A percentile compares a stretch with the other conserved stretches of the same genome.
phyloP scores from a whole-genome alignment of 208 protist genomes.

The Acanthamoeba lugdunensis region DNA sequence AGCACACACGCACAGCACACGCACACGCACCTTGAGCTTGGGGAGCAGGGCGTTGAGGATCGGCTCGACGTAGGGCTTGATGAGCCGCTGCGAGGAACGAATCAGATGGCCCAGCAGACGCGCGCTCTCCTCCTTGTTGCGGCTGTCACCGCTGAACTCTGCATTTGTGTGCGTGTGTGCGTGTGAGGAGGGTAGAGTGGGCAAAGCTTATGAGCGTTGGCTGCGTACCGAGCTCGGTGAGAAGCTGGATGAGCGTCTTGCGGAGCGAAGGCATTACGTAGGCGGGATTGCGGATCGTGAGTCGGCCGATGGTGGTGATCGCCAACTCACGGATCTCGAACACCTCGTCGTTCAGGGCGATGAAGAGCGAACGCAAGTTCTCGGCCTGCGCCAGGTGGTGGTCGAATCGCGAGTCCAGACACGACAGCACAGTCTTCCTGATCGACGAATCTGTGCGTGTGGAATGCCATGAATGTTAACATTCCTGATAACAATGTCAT shows the following conservation, averaged over 20 bases:
- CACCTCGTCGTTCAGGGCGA: slow-evolving; percentile 92
- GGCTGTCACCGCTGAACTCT: slow-evolving; percentile 83
- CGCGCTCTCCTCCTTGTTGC: slow-evolving; percentile 88
- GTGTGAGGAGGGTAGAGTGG: too few relatives aligned
- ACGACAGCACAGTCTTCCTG: slow-evolving; percentile 85
- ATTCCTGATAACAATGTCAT: too few relatives aligned
- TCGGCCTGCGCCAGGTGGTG: slow-evolving; percentile 89
- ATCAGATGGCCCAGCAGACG: slow-evolving; percentile 88
- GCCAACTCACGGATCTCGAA: slow-evolving; percentile 90
- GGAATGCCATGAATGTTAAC: too few relatives aligned
- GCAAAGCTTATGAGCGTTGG: too few relatives aligned
- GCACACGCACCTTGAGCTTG: slow-evolving; percentile 76
- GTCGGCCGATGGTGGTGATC: slow-evolving; percentile 90
- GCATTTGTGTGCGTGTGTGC: neutral
- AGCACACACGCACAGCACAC: too few relatives aligned
- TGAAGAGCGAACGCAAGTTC: slow-evolving; percentile 89
- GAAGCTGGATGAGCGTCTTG: slow-evolving; percentile 91
- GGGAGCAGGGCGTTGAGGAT: slow-evolving; percentile 88
- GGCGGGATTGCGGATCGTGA: slow-evolving; percentile 90
- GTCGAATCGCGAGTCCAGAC: slow-evolving; percentile 88
- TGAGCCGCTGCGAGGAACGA: slow-evolving; percentile 82
- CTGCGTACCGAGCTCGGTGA: slow-evolving; percentile 87
- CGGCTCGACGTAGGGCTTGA: slow-evolving; percentile 88
- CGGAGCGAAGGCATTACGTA: slow-evolving; percentile 91
- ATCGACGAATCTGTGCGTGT: slow-evolving; percentile 78